Conservation (phyloP, 2,329 filamentous ascomycete species). For the Cephalotrichum gorgonifer region DNA sequence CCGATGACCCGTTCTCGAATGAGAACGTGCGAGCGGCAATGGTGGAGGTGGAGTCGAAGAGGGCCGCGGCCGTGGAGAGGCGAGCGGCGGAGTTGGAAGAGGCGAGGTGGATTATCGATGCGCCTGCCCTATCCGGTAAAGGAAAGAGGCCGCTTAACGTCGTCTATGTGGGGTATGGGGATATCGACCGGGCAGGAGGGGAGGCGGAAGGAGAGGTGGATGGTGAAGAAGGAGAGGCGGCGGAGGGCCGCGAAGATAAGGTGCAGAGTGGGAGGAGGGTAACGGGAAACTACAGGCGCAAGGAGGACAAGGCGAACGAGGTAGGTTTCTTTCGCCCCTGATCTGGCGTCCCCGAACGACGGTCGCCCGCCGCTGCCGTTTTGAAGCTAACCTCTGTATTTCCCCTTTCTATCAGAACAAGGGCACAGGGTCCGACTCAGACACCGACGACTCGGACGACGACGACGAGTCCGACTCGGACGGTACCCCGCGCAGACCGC, state of each 20-base stretch:
- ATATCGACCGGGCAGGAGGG: conserved; percentile 3
- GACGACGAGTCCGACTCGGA: not conserved
- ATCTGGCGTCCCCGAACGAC: too few relatives aligned
- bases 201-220: not conserved
- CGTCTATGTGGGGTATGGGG: conserved; percentile 5
- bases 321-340: not conserved
- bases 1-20: conserved; percentile 13
- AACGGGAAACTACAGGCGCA: conserved; percentile 3
- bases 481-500: not conserved
- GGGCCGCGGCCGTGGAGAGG: conserved; percentile 49
- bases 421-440: not conserved
- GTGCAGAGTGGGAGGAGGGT: not conserved
- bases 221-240: not conserved
- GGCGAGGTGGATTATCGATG: conserved; percentile 65
- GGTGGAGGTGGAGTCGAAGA: conserved; percentile 56
- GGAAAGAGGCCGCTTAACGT: conserved; percentile 4
- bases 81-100: conserved; percentile 55
- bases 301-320: conserved; percentile 1
- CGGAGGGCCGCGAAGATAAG: not conserved
- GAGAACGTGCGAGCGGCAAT: conserved; percentile 53
- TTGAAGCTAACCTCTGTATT: not conserved
- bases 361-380: too few relatives aligned
- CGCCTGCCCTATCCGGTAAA: conserved; percentile 17
- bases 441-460: not conserved
- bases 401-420: too few relatives aligned